phyloP scores from a whole-genome alignment of 371 early-diverging fungal species.

The Mucor indicus region DNA sequence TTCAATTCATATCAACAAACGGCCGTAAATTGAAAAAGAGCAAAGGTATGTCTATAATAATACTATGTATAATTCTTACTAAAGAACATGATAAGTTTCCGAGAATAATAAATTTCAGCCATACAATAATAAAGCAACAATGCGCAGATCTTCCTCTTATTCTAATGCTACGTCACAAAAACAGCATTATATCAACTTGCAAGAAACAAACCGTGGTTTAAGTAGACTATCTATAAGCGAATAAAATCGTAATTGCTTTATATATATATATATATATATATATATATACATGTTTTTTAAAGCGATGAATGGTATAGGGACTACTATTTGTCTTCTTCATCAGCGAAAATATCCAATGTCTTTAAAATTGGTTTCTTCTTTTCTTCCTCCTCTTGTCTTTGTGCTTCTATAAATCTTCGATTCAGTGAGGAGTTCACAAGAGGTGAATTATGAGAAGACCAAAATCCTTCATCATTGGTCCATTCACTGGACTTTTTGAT shows the following conservation, averaged over 20 bases:
- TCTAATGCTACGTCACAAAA: constrained; percentile 22
- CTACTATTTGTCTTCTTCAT: too few species aligned
- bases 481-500: too few species aligned
- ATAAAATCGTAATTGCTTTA: constrained; percentile 3
- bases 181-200: constrained; percentile 32
- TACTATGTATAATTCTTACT: too few species aligned
- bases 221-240: constrained; percentile 45
- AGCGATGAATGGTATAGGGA: too few species aligned
- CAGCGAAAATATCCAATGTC: too few species aligned
- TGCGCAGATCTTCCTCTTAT: constrained; percentile 26
- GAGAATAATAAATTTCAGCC: too few species aligned
- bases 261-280: too few species aligned
- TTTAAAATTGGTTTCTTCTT: too few species aligned
- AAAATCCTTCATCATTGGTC: constrained; percentile 7
- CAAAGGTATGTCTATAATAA: too few species aligned
- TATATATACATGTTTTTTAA: not conserved
- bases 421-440: constrained; percentile 3
- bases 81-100: too few species aligned
- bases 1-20: constrained; percentile 42
- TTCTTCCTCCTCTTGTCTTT: not conserved
- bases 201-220: constrained; percentile 44
- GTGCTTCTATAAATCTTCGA: not conserved
- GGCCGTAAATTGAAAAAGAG: too few species aligned
- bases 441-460: constrained; percentile 2
- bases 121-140: constrained; percentile 15